These are phyloP conservation scores for Tetrapisispora fleetii DNA, from an alignment of 805 yeast species.

Conservation along the genomic window DNA sequence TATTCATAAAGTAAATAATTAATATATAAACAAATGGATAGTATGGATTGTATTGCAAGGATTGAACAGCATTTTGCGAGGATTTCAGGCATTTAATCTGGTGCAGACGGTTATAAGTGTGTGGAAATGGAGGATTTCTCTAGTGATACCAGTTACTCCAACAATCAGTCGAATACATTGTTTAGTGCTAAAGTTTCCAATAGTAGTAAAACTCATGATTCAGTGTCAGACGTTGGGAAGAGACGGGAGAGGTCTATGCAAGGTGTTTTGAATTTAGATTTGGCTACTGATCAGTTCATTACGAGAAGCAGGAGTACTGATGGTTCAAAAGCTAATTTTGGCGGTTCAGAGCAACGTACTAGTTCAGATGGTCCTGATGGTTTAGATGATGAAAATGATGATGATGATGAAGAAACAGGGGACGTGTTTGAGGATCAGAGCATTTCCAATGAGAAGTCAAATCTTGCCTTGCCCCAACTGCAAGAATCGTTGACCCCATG, in stretches of 20 bases:
- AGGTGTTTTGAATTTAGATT: background rate
- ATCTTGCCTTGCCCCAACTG: constrained; percentile 25
- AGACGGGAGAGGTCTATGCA: background rate
- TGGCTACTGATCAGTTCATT: background rate
- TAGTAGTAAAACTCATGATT: background rate
- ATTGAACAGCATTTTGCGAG: too few relatives aligned
- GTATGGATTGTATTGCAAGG: too few relatives aligned
- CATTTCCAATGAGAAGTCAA: constrained; percentile 6
- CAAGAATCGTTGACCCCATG: constrained; percentile 32
- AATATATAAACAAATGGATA: background rate
- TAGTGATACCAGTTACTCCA: constrained; percentile 1
- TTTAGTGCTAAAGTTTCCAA: background rate
- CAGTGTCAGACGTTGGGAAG: background rate
- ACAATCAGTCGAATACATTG: background rate
- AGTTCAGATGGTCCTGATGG: constrained; percentile 4
- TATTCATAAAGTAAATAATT: too few relatives aligned
- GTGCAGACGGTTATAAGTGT: too few relatives aligned
- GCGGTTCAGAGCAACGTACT: background rate
- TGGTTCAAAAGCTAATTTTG: background rate
- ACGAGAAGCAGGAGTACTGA: background rate
- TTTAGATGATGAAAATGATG: constrained; percentile 13
- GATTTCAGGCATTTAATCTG: too few relatives aligned
- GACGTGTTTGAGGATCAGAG: background rate
- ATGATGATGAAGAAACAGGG: constrained; percentile 5
- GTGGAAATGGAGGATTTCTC: constrained; percentile 2